phyloP scores from a whole-genome alignment of 2,329 filamentous ascomycete genomes.

The Ploettnerulaceae sp. region DNA sequence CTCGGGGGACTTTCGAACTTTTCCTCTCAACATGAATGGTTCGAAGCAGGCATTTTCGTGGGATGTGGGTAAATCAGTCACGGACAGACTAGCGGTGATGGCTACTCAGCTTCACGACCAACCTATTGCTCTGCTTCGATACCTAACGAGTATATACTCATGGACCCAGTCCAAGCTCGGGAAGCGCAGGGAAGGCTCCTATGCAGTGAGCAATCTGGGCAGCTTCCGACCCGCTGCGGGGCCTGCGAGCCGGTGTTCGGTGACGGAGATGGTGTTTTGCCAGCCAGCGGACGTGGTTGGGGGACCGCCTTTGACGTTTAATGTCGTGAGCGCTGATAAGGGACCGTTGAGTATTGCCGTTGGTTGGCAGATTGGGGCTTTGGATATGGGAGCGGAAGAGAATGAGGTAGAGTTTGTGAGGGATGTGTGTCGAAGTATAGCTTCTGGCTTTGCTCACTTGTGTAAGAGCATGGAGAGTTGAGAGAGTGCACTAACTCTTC shows the following conservation, averaged over 20 bases:
- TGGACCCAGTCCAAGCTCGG: constrained; percentile 2
- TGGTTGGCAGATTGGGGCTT: neutral
- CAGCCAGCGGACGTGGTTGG: constrained; percentile 1
- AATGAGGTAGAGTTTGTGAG: neutral
- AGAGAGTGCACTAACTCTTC: neutral
- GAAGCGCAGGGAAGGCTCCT: neutral
- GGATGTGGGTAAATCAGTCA: neutral
- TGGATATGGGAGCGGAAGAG: neutral
- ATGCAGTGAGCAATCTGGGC: constrained; percentile 2
- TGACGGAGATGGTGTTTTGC: constrained; percentile 1
- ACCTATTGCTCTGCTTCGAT: constrained; percentile 1
- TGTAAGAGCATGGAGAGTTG: neutral
- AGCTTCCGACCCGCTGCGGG: neutral
- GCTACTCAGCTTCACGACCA: neutral
- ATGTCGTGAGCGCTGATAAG: neutral
- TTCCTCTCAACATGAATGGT: neutral
- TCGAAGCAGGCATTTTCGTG: neutral
- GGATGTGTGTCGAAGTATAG: neutral
- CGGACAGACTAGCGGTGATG: neutral
- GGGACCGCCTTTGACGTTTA: neutral
- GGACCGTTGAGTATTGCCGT: constrained; percentile 1
- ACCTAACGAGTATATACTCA: neutral
- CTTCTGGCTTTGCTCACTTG: neutral
- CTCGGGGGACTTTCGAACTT: neutral
- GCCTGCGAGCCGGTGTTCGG: neutral